These are phyloP conservation scores for maize (Zea mays) DNA, from an alignment of 176 grass and related monocot species.

Conservation along the genomic window DNA sequence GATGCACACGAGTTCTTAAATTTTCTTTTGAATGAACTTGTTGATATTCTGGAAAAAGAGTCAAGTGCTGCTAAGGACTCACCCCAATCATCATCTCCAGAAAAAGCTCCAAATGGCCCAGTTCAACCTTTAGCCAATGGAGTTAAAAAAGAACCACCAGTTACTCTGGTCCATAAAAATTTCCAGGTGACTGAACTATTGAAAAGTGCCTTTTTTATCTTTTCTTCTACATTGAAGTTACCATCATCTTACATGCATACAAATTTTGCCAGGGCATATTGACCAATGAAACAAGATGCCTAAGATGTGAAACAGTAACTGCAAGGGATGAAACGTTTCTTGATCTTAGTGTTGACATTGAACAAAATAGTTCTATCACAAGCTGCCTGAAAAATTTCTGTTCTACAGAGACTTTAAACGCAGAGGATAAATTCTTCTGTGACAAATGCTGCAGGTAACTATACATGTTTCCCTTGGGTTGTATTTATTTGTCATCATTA, in stretches of 20 bases:
- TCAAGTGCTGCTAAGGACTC: conserved; percentile 50
- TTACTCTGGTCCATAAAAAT: conserved; percentile 86
- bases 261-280: conserved; percentile 73
- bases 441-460: conserved; percentile 92
- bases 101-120: conserved; percentile 68
- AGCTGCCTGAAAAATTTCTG: conserved; percentile 97
- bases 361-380: conserved; percentile 97
- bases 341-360: conserved; percentile 89
- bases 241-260: conserved; percentile 30
- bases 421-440: conserved; percentile 97
- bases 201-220: conserved; percentile 14
- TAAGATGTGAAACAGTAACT: conserved; percentile 93
- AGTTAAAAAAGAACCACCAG: conserved; percentile 63
- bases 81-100: conserved; percentile 55
- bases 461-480: conserved; percentile 15
- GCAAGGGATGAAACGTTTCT: conserved; percentile 91
- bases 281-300: conserved; percentile 87
- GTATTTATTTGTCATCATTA: conserved; percentile 4
- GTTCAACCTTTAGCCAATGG: conserved; percentile 63
- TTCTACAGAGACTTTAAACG: conserved; percentile 93
- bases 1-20: conserved; percentile 98
- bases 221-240: conserved; percentile 3
- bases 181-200: conserved; percentile 70
- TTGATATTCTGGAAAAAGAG: conserved; percentile 95
- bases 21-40: conserved; percentile 90